Evolutionary conservation across 306 rosid species (phyloP), one percentile per base, ranked within the genome.

Genomic region (Ceratonia siliqua): DNA sequence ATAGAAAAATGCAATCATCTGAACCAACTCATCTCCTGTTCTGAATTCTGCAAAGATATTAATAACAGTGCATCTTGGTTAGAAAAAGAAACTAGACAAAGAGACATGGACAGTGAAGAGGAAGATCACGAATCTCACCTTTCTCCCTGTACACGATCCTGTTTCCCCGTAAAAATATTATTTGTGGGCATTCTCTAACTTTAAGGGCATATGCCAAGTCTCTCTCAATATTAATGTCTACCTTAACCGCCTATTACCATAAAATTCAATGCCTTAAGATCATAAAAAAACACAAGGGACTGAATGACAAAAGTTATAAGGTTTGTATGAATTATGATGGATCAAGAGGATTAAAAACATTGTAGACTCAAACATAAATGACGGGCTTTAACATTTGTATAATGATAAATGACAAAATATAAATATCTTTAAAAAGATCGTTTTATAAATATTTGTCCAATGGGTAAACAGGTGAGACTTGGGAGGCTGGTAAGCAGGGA

Each of bases 121-220:
- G 18, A 68, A 55, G 85, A 74, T 20, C 76, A 78, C 41, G 17
- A 76, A 43, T 82, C 84, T 77, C 64, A 94, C 99, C 99, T 87
- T 82, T 95, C 81, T 95, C 98, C 75, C 96, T 83, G 91, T 92
- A 95, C 45, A 94, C 78, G 54, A 92, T 77, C 81, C 45, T 83
- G 83, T 90, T 79, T 39, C 99, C 99, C 21, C 91, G 74, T 43
- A 94, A 63, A 61, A 92, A 94, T 62, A 94, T 82, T 76, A 94
- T 83, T 78, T 92, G 91, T 15, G 99, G 98, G 67, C 98, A 82
- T 45, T 87, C 93, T 71, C 77, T 87, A 74, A 88, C 93, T 79
- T 89, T 89, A 36, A 92, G 84, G 64, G 98, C 99, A 68, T 92
- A 94, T 24, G 98, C 97, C 87, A 92, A 83, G 72, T 94, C 99